Base-by-base conservation (phyloP, 148 eudicot species). In the Bassia scoparia region DNA sequence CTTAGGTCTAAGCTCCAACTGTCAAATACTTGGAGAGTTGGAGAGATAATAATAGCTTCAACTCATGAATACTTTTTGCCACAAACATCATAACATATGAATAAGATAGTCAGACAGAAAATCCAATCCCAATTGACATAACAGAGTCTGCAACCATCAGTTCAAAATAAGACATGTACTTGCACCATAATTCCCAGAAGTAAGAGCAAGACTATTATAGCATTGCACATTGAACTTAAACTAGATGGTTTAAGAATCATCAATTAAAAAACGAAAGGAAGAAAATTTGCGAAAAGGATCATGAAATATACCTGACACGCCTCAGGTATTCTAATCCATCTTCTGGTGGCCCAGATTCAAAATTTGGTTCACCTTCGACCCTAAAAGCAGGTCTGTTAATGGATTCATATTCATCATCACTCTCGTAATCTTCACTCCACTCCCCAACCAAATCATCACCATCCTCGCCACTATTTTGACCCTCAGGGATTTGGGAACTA, bases 291-390 rank as follows among this genome's bases (percentile, higher is more conserved):
- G 29, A 38, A 29, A 53, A 37, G 52, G 46, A 62, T 46, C 59
- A 58, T 69, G 65, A 58, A 58, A 49, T 23, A 63, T 88, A 94
- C 98, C 98, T 94, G 55, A 94, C 98, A 49, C 97, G 97, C 81
- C 98, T 86, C 59, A 94, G 93, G 83, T 85, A 94, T 83, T 94
- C 98, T 24, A 88, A 79, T 61, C 97, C 98, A 86, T 91, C 98
- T 81, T 83, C 87, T 66, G 98, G 91, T 73, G 96, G 90, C 35
- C 98, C 98, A 63, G 96, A 87, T 80, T 94, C 93, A 87, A 94
- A 91, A 82, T 89, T 79, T 54, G 98, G 97, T 83, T 91, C 90
- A 79, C 98, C 98, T 67, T 87, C 77, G 76, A 94, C 96, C 61
- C 53, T 71, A 82, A 94, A 91, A 23, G 98, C 97, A 76, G 91